Evolutionary conservation across 352 stramenopile species (phyloP).

Genomic region (Phytopythium cucurbitacearum): DNA sequence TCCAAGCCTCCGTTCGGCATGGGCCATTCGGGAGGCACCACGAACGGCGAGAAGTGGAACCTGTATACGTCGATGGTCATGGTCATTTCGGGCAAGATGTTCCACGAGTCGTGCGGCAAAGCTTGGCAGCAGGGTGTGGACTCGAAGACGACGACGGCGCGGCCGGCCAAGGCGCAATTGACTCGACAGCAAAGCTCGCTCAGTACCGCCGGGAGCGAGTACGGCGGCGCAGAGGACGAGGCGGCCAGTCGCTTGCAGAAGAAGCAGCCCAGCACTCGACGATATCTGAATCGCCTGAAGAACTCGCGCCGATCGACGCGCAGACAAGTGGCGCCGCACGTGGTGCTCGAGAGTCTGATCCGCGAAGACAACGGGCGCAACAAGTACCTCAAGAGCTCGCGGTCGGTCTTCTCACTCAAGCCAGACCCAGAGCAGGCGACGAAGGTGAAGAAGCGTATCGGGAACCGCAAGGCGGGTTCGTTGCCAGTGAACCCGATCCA

Average conservation of each 20-base stretch:
- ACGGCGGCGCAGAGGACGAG: constrained; percentile 39
- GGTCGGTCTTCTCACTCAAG: constrained; percentile 63
- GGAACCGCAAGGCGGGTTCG: constrained; percentile 54
- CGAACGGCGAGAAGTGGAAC: constrained; percentile 78
- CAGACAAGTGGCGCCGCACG: constrained; percentile 59
- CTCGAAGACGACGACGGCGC: constrained; percentile 35
- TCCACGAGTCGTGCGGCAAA: constrained; percentile 85
- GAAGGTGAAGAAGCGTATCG: constrained; percentile 76
- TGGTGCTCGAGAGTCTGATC: constrained; percentile 79
- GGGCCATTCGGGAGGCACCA: constrained; percentile 54
- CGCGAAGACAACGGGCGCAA: constrained; percentile 74
- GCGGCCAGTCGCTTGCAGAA: constrained; percentile 50
- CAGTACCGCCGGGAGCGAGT: constrained; percentile 28
- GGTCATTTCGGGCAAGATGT: constrained; percentile 69
- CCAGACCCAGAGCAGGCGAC: constrained; percentile 68
- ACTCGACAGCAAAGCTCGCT: constrained; percentile 36
- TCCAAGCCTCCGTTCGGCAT: constrained; percentile 83
- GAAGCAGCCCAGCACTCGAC: constrained; percentile 74
- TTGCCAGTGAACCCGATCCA: constrained; percentile 61
- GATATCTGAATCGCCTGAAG: constrained; percentile 79
- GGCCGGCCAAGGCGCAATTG: constrained; percentile 19
- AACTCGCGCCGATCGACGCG: constrained; percentile 57
- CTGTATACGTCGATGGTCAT: constrained; percentile 82
- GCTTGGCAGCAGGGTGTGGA: constrained; percentile 81
- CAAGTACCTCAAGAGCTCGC: constrained; percentile 83